Percentiles rank a stretch among this genome's conserved stretches.
These are phyloP conservation scores for Isoetes engelmannii DNA, from an alignment of 83 land plant genomes.

Conservation along the genomic window DNA sequence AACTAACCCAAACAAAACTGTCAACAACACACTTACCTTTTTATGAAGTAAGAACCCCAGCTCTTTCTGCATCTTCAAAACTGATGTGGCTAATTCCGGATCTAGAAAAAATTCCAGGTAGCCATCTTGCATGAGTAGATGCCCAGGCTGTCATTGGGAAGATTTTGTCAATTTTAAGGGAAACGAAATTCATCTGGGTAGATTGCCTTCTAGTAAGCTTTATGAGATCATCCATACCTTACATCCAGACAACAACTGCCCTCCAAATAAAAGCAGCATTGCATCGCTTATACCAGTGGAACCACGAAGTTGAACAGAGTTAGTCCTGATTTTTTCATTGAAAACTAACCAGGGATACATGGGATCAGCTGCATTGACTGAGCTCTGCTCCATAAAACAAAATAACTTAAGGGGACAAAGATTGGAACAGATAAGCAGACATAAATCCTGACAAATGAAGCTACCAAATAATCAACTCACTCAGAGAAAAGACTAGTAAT, in stretches of 20 bases:
- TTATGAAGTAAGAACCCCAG: slow-evolving; percentile 65
- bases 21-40: slow-evolving; percentile 43
- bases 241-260: slow-evolving; percentile 47
- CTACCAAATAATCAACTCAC: not conserved
- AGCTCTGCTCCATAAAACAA: slow-evolving; percentile 49
- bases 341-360: slow-evolving; percentile 89
- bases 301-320: slow-evolving; percentile 75
- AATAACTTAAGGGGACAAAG: slow-evolving; percentile 12
- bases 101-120: slow-evolving; percentile 88
- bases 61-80: slow-evolving; percentile 50
- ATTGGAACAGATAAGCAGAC: not conserved
- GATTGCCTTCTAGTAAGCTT: not conserved
- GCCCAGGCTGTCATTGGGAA: slow-evolving; percentile 28
- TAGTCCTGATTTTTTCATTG: slow-evolving; percentile 86
- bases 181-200: not conserved
- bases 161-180: not conserved
- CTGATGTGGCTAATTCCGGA: slow-evolving; percentile 49
- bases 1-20: not conserved
- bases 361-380: slow-evolving; percentile 60
- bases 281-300: slow-evolving; percentile 89
- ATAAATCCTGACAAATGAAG: not conserved
- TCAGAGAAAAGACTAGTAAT: no score
- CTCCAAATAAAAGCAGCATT: slow-evolving; percentile 83
- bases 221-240: slow-evolving; percentile 24
- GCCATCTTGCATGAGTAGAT: slow-evolving; percentile 86